Conservation (phyloP, 164 flowering plant genomes). For the Malania oleifera region DNA sequence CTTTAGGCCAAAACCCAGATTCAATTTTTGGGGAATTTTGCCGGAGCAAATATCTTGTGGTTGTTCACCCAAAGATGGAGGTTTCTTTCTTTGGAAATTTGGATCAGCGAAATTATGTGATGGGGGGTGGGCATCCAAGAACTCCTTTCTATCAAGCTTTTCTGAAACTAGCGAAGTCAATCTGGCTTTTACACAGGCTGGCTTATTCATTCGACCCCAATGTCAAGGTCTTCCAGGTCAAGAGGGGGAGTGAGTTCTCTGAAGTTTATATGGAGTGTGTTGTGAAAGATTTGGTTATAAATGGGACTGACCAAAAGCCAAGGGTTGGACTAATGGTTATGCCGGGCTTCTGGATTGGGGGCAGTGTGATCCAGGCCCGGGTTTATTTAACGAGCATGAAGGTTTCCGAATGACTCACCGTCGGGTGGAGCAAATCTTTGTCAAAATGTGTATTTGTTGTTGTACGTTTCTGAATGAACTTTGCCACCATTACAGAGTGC, state of each 20-base stretch:
- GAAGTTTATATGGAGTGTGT: constrained; percentile 93
- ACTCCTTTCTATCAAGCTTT: constrained; percentile 95
- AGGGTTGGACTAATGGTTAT: constrained; percentile 87
- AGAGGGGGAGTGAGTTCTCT: constrained; percentile 73
- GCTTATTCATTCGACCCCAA: constrained; percentile 76
- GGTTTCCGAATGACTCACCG: constrained; percentile 46
- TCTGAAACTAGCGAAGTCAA: constrained; percentile 75
- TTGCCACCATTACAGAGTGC: neutral
- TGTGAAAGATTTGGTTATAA: constrained; percentile 52
- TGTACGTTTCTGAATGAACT: too few relatives aligned
- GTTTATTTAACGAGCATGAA: constrained; percentile 79
- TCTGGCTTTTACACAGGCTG: constrained; percentile 86
- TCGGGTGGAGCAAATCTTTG: neutral
- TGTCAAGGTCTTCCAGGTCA: constrained; percentile 74
- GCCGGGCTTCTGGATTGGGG: constrained; percentile 87
- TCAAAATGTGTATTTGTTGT: constrained; percentile 10
- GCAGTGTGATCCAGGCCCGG: constrained; percentile 63
- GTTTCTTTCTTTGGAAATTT: constrained; percentile 85
- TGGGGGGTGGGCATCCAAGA: constrained; percentile 90
- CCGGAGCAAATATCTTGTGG: constrained; percentile 65
- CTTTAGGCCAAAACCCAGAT: constrained; percentile 73
- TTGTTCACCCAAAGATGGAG: constrained; percentile 92
- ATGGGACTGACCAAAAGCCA: constrained; percentile 48
- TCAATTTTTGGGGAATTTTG: constrained; percentile 79
- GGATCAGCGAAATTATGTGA: constrained; percentile 75